Conservation (phyloP, 2,329 filamentous ascomycete genomes). For the Pseudonectria foliicola region DNA sequence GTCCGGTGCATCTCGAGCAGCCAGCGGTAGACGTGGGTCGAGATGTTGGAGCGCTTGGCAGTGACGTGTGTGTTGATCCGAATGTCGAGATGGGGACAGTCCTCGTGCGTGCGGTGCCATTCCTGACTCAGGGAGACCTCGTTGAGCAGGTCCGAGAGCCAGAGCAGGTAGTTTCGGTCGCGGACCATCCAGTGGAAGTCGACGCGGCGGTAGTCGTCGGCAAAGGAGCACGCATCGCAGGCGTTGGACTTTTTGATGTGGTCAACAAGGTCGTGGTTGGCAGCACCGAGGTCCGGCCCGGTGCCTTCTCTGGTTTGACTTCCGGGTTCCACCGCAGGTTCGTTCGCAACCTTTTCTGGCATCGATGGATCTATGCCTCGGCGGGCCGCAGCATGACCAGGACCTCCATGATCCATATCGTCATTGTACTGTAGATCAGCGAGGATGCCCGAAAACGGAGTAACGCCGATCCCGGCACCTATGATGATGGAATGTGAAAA, state of each 20-base stretch:
- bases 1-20: conserved; percentile 50
- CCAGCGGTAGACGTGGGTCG: conserved; percentile 48
- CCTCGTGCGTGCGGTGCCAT: conserved; percentile 30
- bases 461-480: conserved; percentile 50
- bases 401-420: conserved; percentile 28
- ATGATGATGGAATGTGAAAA: conserved; percentile 50
- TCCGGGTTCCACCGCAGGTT: not conserved
- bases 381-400: conserved; percentile 4
- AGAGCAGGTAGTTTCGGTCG: conserved; percentile 47
- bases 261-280: conserved; percentile 6
- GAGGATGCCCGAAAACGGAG: conserved; percentile 50
- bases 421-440: conserved; percentile 45
- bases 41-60: conserved; percentile 45
- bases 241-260: conserved; percentile 11
- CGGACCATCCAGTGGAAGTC: conserved; percentile 57
- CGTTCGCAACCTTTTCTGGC: not conserved
- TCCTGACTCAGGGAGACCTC: conserved; percentile 33
- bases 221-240: conserved; percentile 19
- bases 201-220: conserved; percentile 39
- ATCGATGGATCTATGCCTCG: not conserved
- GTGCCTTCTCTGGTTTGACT: too few species aligned
- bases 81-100: conserved; percentile 39
- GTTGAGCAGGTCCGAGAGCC: conserved; percentile 52
- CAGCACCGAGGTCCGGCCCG: not conserved
- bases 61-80: conserved; percentile 51